A percentile compares a stretch with the other conserved stretches of the same genome.
phyloP scores from a whole-genome alignment of 1,284 basidiomycete species.

The Pseudozyma sp. region DNA sequence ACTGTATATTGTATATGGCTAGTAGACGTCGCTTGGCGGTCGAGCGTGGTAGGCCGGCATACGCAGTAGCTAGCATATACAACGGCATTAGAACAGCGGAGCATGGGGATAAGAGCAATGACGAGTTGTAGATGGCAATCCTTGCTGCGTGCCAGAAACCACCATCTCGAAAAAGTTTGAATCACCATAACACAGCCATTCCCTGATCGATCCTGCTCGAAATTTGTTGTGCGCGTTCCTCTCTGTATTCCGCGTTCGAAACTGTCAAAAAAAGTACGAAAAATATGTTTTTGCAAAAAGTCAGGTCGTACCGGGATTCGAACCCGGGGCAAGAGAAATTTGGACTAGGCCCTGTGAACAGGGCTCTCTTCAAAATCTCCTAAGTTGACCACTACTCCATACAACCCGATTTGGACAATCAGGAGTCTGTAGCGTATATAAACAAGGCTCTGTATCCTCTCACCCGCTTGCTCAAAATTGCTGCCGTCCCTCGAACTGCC shows the following conservation, averaged over 20 bases:
- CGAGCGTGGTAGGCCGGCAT: no score
- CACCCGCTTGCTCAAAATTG: no score
- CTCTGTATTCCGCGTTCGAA: not conserved
- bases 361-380: slow-evolving; percentile 37
- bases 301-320: slow-evolving; percentile 50
- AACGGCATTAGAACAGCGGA: no score
- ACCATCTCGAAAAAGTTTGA: slow-evolving; percentile 14
- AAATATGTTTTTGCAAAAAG: slow-evolving; percentile 3
- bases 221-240: slow-evolving; percentile 4
- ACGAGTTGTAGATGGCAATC: no score
- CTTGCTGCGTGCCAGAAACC: not conserved
- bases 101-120: no score
- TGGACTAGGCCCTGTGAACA: not conserved
- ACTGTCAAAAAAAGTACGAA: not conserved
- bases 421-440: not conserved
- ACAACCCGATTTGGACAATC: slow-evolving; percentile 14
- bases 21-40: no score
- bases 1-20: no score
- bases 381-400: slow-evolving; percentile 56
- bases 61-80: no score
- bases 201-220: slow-evolving; percentile 25
- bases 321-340: slow-evolving; percentile 51
- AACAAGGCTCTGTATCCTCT: not conserved
- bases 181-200: slow-evolving; percentile 14
- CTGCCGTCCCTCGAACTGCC: not conserved